These are phyloP conservation scores for Typha latifolia DNA, from an alignment of 176 grass and related monocot species.

Conservation along the genomic window DNA sequence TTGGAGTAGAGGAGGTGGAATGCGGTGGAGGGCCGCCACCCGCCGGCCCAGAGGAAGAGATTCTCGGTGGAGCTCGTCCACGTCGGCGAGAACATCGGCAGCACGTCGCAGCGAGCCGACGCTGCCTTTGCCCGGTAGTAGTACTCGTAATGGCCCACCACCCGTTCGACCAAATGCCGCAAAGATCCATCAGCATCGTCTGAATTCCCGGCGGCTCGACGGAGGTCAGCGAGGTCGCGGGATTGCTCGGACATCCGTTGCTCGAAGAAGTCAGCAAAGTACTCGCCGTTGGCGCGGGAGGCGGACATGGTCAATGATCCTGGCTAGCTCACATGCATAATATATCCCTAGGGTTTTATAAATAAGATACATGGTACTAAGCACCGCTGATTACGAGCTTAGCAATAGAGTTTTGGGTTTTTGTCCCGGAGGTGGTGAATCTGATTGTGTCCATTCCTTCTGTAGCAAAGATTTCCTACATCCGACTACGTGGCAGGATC, in stretches of 20 bases:
- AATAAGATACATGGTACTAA: too few species aligned
- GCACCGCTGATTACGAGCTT: too few species aligned
- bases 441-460: too few species aligned
- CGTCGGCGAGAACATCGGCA: slow-evolving; percentile 49
- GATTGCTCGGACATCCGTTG: slow-evolving; percentile 46
- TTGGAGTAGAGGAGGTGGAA: slow-evolving; percentile 75
- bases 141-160: slow-evolving; percentile 59
- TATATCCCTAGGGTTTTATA: too few species aligned
- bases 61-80: slow-evolving; percentile 75
- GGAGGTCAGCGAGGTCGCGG: slow-evolving; percentile 47
- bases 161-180: slow-evolving; percentile 25
- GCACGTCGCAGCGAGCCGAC: slow-evolving; percentile 28
- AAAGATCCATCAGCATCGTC: background rate
- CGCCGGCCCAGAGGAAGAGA: slow-evolving; percentile 70
- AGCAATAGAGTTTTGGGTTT: too few species aligned
- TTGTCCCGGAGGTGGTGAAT: too few species aligned
- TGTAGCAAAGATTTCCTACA: too few species aligned
- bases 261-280: slow-evolving; percentile 41
- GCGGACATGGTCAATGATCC: too few species aligned
- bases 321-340: too few species aligned
- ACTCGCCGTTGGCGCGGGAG: background rate
- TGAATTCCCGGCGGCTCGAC: slow-evolving; percentile 11
- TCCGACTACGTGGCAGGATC: too few species aligned
- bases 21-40: slow-evolving; percentile 57
- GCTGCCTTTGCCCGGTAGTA: slow-evolving; percentile 53